phyloP scores from a whole-genome alignment of 2,329 filamentous ascomycete genomes.

The Monilinia polystroma region DNA sequence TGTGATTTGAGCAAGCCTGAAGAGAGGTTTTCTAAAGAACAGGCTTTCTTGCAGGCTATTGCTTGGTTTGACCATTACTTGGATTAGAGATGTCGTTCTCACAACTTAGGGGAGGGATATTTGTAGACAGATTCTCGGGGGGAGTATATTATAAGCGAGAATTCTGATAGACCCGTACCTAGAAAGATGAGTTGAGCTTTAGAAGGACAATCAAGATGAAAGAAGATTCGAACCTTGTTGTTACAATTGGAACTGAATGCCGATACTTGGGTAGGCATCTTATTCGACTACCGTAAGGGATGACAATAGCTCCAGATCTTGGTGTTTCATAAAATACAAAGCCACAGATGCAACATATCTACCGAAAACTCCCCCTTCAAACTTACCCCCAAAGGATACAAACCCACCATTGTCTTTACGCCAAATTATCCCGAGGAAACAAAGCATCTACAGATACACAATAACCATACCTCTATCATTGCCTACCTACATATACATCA shows the following conservation, averaged over 20 bases:
- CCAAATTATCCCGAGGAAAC: too few relatives aligned
- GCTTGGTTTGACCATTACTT: conserved; percentile 71
- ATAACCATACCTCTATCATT: too few relatives aligned
- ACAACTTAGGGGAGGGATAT: neutral
- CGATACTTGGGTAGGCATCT: too few relatives aligned
- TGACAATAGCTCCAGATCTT: too few relatives aligned
- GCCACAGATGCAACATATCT: too few relatives aligned
- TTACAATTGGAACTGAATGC: neutral
- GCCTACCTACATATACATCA: too few relatives aligned
- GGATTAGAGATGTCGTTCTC: conserved; percentile 26
- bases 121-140: neutral
- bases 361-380: too few relatives aligned
- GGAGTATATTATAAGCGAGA: neutral
- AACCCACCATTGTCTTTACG: too few relatives aligned
- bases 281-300: too few relatives aligned
- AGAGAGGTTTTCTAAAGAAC: conserved; percentile 72
- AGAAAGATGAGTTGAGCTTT: neutral
- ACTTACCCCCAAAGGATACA: too few relatives aligned
- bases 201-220: neutral
- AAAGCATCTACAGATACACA: too few relatives aligned
- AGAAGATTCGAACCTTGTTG: neutral
- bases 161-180: neutral
- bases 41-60: conserved; percentile 76
- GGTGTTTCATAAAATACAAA: too few relatives aligned
- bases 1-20: conserved; percentile 55